phyloP scores from a whole-genome alignment of 2,329 filamentous ascomycete species.

The Spiromastix sp. region DNA sequence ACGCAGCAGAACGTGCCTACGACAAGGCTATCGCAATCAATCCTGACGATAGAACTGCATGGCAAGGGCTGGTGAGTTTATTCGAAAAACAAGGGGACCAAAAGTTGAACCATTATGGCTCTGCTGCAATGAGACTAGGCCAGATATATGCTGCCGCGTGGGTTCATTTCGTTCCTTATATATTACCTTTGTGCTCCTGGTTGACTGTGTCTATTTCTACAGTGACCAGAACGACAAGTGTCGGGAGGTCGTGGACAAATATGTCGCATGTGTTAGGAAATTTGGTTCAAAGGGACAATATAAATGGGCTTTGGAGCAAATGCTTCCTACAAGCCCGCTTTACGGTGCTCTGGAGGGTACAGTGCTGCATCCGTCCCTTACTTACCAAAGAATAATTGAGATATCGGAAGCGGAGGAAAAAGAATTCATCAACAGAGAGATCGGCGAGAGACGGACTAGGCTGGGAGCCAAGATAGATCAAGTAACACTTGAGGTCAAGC shows the following conservation, averaged over 20 bases:
- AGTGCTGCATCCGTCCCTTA: constrained; percentile 66
- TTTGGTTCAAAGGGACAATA: constrained; percentile 65
- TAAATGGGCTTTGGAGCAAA: constrained; percentile 62
- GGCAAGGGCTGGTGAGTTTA: constrained; percentile 78
- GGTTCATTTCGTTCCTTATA: constrained; percentile 9
- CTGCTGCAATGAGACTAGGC: constrained; percentile 62
- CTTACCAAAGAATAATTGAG: constrained; percentile 72
- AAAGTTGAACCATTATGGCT: constrained; percentile 63
- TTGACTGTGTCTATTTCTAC: constrained; percentile 5
- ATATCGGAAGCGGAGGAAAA: constrained; percentile 80
- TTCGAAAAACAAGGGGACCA: constrained; percentile 66
- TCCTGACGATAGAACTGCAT: constrained; percentile 68
- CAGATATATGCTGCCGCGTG: constrained; percentile 60
- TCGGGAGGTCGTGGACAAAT: constrained; percentile 64
- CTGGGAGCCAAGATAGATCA: constrained; percentile 74
- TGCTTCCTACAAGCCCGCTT: constrained; percentile 69
- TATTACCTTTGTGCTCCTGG: not conserved
- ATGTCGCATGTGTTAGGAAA: constrained; percentile 60
- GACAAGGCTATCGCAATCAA: constrained; percentile 60
- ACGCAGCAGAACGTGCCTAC: constrained; percentile 70
- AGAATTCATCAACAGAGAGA: constrained; percentile 78
- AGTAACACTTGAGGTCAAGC: constrained; percentile 77
- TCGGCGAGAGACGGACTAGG: constrained; percentile 77
- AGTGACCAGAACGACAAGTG: constrained; percentile 50
- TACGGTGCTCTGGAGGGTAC: constrained; percentile 78